These are phyloP conservation scores for Talaromyces albobiverticillius DNA, from an alignment of 2,329 filamentous ascomycete species.

Conservation along the genomic window DNA sequence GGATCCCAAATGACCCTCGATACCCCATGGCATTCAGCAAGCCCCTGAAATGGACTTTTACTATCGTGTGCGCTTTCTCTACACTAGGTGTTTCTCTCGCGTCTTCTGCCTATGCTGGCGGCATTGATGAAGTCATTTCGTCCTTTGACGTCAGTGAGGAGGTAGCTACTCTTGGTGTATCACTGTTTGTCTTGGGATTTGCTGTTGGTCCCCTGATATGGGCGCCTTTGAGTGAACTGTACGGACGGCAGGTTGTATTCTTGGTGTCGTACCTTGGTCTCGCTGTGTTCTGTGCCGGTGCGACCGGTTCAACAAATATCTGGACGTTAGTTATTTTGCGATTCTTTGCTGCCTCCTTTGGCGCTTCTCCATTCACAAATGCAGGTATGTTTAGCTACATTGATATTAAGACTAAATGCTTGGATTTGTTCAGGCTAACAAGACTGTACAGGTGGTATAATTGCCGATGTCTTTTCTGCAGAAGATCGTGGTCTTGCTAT, in stretches of 20 bases:
- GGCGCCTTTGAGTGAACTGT: conserved; percentile 70
- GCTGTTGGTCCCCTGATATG: conserved; percentile 60
- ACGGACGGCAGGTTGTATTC: conserved; percentile 80
- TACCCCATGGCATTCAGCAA: background rate
- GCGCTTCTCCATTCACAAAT: conserved; percentile 58
- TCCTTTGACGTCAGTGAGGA: background rate
- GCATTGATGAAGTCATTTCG: background rate
- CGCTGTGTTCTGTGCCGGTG: background rate
- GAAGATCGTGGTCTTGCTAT: conserved; percentile 74
- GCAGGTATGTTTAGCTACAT: conserved; percentile 83
- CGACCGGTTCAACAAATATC: background rate
- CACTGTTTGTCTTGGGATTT: conserved; percentile 80
- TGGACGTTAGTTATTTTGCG: conserved; percentile 64
- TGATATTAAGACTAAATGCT: conserved; percentile 64
- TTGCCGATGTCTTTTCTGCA: conserved; percentile 63
- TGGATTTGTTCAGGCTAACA: conserved; percentile 76
- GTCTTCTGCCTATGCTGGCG: background rate
- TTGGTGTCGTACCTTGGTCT: conserved; percentile 41
- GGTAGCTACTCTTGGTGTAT: conserved; percentile 75
- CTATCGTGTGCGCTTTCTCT: background rate
- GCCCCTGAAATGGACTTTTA: background rate
- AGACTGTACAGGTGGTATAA: conserved; percentile 60
- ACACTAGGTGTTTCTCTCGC: background rate
- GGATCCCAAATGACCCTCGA: background rate
- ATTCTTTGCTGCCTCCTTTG: conserved; percentile 66